A percentile compares a stretch with the other conserved stretches of the same genome.
These are phyloP conservation scores for Ailanthus altissimus DNA, from an alignment of 345 rosid genomes.

Conservation along the genomic window DNA sequence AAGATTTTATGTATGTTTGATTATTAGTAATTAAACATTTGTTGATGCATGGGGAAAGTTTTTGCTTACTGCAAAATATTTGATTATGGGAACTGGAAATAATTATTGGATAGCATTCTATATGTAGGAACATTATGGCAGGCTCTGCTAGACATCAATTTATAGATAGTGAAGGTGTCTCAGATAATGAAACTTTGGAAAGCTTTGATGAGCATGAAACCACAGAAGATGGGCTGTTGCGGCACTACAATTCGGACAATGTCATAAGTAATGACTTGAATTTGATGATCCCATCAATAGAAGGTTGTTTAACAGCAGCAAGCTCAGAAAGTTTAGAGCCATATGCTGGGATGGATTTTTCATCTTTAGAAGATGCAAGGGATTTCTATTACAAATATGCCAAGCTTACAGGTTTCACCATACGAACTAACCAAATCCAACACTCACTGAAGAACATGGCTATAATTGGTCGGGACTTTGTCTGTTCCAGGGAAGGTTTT, in stretches of 20 bases:
- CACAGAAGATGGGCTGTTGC: conserved; percentile 18
- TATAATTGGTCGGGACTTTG: conserved; percentile 44
- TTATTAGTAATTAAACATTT: not conserved
- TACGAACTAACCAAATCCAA: conserved; percentile 41
- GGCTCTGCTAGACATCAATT: conserved; percentile 17
- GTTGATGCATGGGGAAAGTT: not conserved
- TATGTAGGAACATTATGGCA: conserved; percentile 24
- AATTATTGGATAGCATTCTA: not conserved
- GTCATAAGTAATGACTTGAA: conserved; percentile 16
- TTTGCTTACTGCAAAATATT: conserved; percentile 3
- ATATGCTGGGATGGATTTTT: conserved; percentile 36
- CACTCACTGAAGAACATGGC: conserved; percentile 42
- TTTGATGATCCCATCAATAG: conserved; percentile 23
- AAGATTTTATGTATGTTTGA: not conserved
- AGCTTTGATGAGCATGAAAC: conserved; percentile 27
- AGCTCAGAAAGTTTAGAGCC: conserved; percentile 28
- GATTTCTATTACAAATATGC: conserved; percentile 47
- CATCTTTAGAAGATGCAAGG: conserved; percentile 40
- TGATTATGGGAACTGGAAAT: not conserved
- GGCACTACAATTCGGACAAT: conserved; percentile 17
- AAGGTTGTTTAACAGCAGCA: conserved; percentile 6
- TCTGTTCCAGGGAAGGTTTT: conserved; percentile 44
- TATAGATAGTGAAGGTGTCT: conserved; percentile 29
- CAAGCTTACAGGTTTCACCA: conserved; percentile 39
- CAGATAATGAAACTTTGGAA: conserved; percentile 31